Percentiles rank a stretch among this genome's conserved stretches.
phyloP scores from a whole-genome alignment of 495 filamentous ascomycete species.

The Aspergillus haitiensis region DNA sequence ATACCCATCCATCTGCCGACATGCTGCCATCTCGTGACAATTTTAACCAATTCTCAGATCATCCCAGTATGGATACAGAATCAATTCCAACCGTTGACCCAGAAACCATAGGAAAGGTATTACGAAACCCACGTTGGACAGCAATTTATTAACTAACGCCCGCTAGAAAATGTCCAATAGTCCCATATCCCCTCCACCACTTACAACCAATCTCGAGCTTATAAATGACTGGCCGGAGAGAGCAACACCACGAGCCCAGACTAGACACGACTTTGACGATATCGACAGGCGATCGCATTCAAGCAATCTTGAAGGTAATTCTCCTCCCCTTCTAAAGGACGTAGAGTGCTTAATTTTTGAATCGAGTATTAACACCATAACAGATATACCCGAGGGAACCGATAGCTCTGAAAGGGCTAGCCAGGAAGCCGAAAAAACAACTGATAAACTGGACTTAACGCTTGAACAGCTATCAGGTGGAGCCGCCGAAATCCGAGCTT shows the following conservation, averaged over 20 bases:
- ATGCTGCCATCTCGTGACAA: slow-evolving; percentile 4
- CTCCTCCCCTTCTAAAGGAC: not conserved
- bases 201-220: slow-evolving; percentile 68
- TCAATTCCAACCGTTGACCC: slow-evolving; percentile 18
- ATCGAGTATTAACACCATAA: slow-evolving; percentile 20
- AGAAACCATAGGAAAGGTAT: slow-evolving; percentile 24
- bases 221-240: slow-evolving; percentile 63
- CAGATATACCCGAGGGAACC: slow-evolving; percentile 50
- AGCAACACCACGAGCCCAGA: slow-evolving; percentile 81
- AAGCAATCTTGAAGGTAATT: slow-evolving; percentile 71
- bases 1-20: not conserved
- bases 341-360: not conserved
- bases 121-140: not conserved
- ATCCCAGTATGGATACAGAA: slow-evolving; percentile 1
- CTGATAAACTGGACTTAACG: slow-evolving; percentile 21
- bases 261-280: slow-evolving; percentile 67
- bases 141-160: slow-evolving; percentile 13
- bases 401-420: slow-evolving; percentile 31
- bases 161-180: slow-evolving; percentile 32
- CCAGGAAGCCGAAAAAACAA: slow-evolving; percentile 44
- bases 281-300: slow-evolving; percentile 47
- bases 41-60: not conserved
- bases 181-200: slow-evolving; percentile 60
- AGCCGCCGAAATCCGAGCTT: slow-evolving; percentile 64
- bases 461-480: slow-evolving; percentile 43